Base-by-base conservation (phyloP, 129 eudicot species). In the Pseudognaphalium luteoalbum region DNA sequence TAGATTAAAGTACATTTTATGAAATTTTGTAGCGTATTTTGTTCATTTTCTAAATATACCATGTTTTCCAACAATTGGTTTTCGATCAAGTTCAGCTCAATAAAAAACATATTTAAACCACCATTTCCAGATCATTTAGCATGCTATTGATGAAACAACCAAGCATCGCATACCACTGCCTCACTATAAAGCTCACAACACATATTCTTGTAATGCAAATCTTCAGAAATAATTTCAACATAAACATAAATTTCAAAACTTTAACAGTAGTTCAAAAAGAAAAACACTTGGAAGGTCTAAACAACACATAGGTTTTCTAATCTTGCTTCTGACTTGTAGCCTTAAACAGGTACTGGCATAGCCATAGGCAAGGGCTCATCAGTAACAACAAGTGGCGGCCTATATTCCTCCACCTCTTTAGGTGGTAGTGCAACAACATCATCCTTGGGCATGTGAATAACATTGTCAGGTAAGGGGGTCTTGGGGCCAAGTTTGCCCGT, bases 391-490 rank as follows among this genome's bases (percentile, higher is more conserved):
- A 75, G 34, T 22, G 81, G 81, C 21, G 85, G 83, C 41, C 69
- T 69, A 29, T 83, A 77, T 64, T 80, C 83, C 62, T 76, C 81
- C 7, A 80, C 87, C 37, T 82, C 85, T 17, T 82, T 82, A 0
- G 78, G 85, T 25, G 82, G 78, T 7, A 25, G 63, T 4, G 71
- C 77, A 17, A 66, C 25, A 4, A 82, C 81, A 35, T 82, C 87
- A 39, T 82, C 92, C 79, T 85, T 88, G 0, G 88, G 86, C 70
- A 76, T 76, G 33, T 81, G 84, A 44, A 85, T 85, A 0, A 84
- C 89, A 32, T 83, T 80, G 69, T 88, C 93, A 1, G 93, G 93
- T 10, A 88, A 44, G 0, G 93, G 90, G 15, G 90, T 88, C 68
- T 83, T 85, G 0, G 92, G 93, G 10, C 93, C 93, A 47, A 78